These are phyloP conservation scores for Syzygium aromaticum DNA, from an alignment of 345 rosid species.

Conservation along the genomic window DNA sequence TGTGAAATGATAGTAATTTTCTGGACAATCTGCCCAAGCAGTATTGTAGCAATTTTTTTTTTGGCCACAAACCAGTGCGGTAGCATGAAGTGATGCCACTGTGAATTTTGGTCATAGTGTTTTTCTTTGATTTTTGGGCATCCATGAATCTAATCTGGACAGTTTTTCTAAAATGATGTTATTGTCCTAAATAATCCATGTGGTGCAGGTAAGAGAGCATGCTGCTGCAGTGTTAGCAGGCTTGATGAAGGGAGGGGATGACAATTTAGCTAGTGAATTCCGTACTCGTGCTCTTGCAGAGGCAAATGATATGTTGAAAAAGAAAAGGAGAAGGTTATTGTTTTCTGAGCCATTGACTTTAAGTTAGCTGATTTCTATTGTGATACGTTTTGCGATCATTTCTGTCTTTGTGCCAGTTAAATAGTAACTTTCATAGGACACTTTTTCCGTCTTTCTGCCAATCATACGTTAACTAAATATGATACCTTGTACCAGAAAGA, in stretches of 20 bases:
- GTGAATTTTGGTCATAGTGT: background rate
- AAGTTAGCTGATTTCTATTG: background rate
- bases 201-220: constrained; percentile 84
- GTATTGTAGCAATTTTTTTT: background rate
- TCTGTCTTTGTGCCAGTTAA: background rate
- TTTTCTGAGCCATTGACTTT: background rate
- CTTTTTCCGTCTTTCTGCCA: background rate
- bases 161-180: background rate
- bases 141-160: background rate
- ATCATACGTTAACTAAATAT: background rate
- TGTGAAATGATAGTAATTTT: background rate
- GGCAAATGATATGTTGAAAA: constrained; percentile 57
- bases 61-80: background rate
- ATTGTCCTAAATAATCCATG: background rate
- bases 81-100: background rate
- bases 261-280: constrained; percentile 69
- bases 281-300: constrained; percentile 73
- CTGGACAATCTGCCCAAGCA: background rate
- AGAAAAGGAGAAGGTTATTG: constrained; percentile 50
- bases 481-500: background rate
- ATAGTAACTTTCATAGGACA: background rate
- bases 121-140: background rate
- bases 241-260: constrained; percentile 92
- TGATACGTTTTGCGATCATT: background rate
- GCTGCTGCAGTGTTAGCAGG: constrained; percentile 97